phyloP scores from a whole-genome alignment of 2,329 filamentous ascomycete genomes.

The Catunica adiposa region DNA sequence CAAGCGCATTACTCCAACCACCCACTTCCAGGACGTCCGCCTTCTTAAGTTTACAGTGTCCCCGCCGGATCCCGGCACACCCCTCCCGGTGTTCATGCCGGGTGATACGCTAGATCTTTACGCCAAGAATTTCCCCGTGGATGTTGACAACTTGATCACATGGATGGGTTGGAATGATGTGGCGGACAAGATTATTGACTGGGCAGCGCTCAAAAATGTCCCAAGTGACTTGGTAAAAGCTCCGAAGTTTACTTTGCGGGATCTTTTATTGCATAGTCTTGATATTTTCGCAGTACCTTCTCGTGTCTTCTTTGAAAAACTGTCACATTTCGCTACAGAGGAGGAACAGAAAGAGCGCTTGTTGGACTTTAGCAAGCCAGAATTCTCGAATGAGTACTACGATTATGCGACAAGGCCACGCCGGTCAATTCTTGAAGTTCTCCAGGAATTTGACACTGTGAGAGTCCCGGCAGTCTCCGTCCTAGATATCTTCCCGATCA shows the following conservation, averaged over 20 bases:
- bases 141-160: conserved; percentile 62
- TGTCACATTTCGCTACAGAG: conserved; percentile 60
- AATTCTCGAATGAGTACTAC: conserved; percentile 78
- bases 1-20: conserved; percentile 51
- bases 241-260: conserved; percentile 42
- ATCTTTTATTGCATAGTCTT: conserved; percentile 63
- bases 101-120: conserved; percentile 70
- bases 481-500: conserved; percentile 57
- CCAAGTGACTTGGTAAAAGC: conserved; percentile 5
- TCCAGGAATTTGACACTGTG: conserved; percentile 77
- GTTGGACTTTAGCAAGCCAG: conserved; percentile 62
- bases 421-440: conserved; percentile 77
- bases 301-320: conserved; percentile 65
- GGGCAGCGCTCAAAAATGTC: conserved; percentile 6
- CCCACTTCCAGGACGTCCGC: conserved; percentile 90
- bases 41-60: conserved; percentile 46
- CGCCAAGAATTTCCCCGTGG: conserved; percentile 69
- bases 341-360: conserved; percentile 63
- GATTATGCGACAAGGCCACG: conserved; percentile 88
- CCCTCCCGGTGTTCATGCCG: conserved; percentile 34
- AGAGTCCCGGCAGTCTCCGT: conserved; percentile 61
- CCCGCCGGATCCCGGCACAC: conserved; percentile 11
- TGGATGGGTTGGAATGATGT: conserved; percentile 63
- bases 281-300: conserved; percentile 84
- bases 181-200: conserved; percentile 51